These are phyloP conservation scores for Trametes pubescens DNA, from an alignment of 1,284 basidiomycete species.

Conservation along the genomic window DNA sequence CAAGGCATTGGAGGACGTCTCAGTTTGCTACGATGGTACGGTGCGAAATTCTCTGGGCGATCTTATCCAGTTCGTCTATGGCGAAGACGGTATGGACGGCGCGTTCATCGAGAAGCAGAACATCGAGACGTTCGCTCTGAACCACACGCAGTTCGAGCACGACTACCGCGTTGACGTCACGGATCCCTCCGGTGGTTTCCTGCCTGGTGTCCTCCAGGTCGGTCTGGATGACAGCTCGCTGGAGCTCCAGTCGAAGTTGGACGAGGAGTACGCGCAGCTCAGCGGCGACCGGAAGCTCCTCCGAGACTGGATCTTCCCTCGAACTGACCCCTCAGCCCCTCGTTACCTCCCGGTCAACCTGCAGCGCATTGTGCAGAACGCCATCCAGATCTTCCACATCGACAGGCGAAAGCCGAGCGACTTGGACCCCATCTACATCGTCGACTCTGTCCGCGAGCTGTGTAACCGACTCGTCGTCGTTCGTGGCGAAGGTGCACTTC, in stretches of 20 bases:
- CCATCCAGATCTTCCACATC: constrained; percentile 97
- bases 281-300: constrained; percentile 79
- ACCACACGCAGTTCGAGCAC: constrained; percentile 86
- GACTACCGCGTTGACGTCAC: constrained; percentile 95
- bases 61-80: constrained; percentile 96
- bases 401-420: constrained; percentile 94
- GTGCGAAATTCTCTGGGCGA: constrained; percentile 97
- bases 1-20: constrained; percentile 97
- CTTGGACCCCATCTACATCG: constrained; percentile 88
- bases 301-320: constrained; percentile 87
- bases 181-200: constrained; percentile 79
- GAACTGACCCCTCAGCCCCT: constrained; percentile 74
- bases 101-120: constrained; percentile 97
- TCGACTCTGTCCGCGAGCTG: constrained; percentile 80
- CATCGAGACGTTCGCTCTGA: constrained; percentile 89
- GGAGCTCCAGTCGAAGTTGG: constrained; percentile 89
- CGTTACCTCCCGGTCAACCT: constrained; percentile 94
- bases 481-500: constrained; percentile 84
- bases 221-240: constrained; percentile 92
- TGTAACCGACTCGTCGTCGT: constrained; percentile 83
- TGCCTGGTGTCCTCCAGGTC: constrained; percentile 87
- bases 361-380: constrained; percentile 94
- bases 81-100: constrained; percentile 99
- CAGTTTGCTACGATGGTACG: constrained; percentile 98
- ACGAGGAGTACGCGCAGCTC: constrained; percentile 88